Evolutionary conservation across 1,284 basidiomycete species (phyloP).

Genomic region (Sanghuangporus weigelae): DNA sequence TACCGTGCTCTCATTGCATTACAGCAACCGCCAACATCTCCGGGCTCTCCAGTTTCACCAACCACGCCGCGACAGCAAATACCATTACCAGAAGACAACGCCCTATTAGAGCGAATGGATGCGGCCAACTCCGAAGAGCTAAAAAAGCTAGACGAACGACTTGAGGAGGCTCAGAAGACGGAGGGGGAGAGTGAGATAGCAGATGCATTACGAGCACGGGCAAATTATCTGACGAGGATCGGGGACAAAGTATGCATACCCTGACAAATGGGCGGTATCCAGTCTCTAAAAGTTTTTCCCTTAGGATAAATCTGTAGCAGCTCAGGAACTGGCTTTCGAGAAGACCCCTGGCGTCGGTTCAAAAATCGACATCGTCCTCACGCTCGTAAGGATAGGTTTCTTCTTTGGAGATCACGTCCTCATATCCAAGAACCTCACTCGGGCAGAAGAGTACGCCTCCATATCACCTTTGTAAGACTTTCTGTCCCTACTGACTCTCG

Average conservation of each 20-base stretch:
- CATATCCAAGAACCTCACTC: constrained; percentile 69
- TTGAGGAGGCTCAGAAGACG: constrained; percentile 85
- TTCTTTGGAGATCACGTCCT: constrained; percentile 85
- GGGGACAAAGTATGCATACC: constrained; percentile 75
- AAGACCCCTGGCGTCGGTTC: constrained; percentile 94
- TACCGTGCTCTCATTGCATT: constrained; percentile 46
- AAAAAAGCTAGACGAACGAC: constrained; percentile 69
- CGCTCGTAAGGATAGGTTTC: constrained; percentile 86
- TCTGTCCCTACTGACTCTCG: neutral
- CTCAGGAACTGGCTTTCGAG: constrained; percentile 81
- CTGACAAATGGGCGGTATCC: neutral
- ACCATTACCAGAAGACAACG: constrained; percentile 46
- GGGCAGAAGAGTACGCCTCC: constrained; percentile 79
- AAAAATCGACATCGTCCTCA: constrained; percentile 88
- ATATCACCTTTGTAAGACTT: too few species aligned
- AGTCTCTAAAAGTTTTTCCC: neutral
- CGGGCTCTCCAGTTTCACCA: constrained; percentile 25
- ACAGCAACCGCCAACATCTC: constrained; percentile 21
- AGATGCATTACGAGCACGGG: constrained; percentile 81
- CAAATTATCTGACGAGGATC: constrained; percentile 84
- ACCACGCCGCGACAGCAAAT: constrained; percentile 24
- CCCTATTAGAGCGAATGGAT: constrained; percentile 66
- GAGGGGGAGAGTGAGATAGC: constrained; percentile 93
- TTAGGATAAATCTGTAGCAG: constrained; percentile 70
- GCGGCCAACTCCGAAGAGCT: constrained; percentile 75